Base-by-base conservation (phyloP, 805 yeast genomes). In the Teunomyces panamensis region DNA sequence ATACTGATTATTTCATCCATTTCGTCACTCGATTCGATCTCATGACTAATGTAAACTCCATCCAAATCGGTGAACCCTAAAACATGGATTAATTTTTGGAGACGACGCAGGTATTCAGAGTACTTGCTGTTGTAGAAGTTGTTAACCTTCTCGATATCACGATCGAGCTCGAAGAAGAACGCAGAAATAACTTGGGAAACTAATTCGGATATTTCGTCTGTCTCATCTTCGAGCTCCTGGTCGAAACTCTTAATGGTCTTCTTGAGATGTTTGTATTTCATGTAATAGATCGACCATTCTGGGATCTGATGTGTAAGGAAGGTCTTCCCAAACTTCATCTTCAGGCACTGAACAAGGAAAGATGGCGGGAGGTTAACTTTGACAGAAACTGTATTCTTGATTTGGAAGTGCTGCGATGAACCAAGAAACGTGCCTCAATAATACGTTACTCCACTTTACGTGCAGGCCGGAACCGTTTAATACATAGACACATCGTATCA, bases 251-350 rank as follows among this genome's bases (percentile, higher is more conserved):
- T 88, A 67, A 92, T 87, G 57, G 81, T 80, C 59, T 86, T 84
- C 71, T 92, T 92, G 56, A 92, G 74, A 43, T 78, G 81, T 64
- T 90, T 92, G 68, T 92, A 92, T 68, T 89, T 87, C 75, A 92
- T 79, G 60, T 92, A 92, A 58, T 78, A 78, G 49, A 80, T 79
- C 43, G 82, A 75, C 98, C 98, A 92, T 67, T 90, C 96, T 3
- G 97, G 97, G 48, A 91, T 89, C 73, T 90, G 96, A 67, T 92
- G 96, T 42, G 87, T 75, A 29, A 82, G 69, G 55, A 88, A 66
- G 3, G 89, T 85, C 65, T 87, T 88, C 26, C 92, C 95, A 63
- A 87, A 88, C 74, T 86, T 86, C 92, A 86, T 86, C 36, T 24
- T 46, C 16, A n/a, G 24, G 6, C 24, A 20, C 24, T 20, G 20